Base-by-base conservation (phyloP, 2,329 filamentous ascomycete genomes). In the Exophiala sp. region DNA sequence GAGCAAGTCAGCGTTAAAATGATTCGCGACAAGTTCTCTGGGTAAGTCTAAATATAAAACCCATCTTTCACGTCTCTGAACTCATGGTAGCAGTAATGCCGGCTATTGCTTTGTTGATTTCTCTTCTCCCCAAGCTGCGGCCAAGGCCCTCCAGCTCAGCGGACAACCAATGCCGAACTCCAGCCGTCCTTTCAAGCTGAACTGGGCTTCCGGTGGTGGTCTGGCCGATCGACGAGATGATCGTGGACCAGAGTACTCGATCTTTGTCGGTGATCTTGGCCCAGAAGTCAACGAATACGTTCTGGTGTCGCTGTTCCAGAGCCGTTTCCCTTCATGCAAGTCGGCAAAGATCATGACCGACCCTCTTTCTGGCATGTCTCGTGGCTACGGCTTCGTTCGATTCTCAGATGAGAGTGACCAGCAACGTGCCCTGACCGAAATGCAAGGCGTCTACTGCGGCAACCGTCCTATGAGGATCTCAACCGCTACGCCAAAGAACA, bases 331-430 rank as follows among this genome's bases (percentile, higher is more conserved):
- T 0, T 95, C 91, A 7, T 97, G 92, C 88, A 97, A 97, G 80
- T 96, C 91, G 35, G 94, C 94, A 68, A 99, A 99, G 82, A 99
- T 99, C 75, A 99, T 99, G 94, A 96, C 92, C 57, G 94, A 99
- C 68, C 92, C 94, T 58, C 94, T 97, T 75, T 95, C 88, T 61
- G 94, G 94, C 65, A 92, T 97, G 83, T 96, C 91, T 61, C 91
- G 94, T 60, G 94, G 94, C 52, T 99, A 99, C 68, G 94, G 94
- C 43, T 99, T 99, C 67, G 94, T 99, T 49, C 90, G 94, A 63
- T 99, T 99, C 78, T 90, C 90, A 48, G 90, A 95, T 63, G 92
- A 97, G 78, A 83, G 85, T 63, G 94, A 99, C 68, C 92, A 97
- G 78, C 92, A 99, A 78, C 89, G 91, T 59, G 92, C 94, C 60